phyloP scores from a whole-genome alignment of 2,329 filamentous ascomycete species.

The Coniella lustricola region DNA sequence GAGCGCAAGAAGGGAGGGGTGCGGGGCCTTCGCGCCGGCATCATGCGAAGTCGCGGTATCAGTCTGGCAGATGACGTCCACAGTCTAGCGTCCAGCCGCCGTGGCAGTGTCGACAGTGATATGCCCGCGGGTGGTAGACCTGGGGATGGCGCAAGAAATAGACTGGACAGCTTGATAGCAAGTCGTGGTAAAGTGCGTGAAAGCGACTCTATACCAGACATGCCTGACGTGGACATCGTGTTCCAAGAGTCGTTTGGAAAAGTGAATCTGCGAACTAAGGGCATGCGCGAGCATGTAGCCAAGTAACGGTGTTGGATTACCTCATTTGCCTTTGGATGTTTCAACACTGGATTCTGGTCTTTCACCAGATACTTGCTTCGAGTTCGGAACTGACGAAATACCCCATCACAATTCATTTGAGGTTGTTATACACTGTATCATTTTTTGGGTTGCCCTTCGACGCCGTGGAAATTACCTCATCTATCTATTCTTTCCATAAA shows the following conservation, averaged over 20 bases:
- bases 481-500: no score
- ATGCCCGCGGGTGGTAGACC: background rate
- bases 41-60: constrained; percentile 31
- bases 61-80: constrained; percentile 31
- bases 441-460: no score
- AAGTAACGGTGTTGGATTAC: constrained; percentile 8
- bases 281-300: constrained; percentile 42
- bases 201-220: constrained; percentile 5
- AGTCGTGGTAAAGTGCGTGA: background rate
- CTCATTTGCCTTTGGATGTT: background rate
- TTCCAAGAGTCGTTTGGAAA: constrained; percentile 40
- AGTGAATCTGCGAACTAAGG: constrained; percentile 49
- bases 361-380: background rate
- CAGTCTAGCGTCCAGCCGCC: constrained; percentile 33
- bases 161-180: constrained; percentile 24
- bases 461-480: no score
- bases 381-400: constrained; percentile 7
- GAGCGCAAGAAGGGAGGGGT: constrained; percentile 56
- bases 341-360: background rate
- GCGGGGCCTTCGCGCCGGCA: constrained; percentile 48
- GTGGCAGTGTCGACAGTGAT: constrained; percentile 39
- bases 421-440: no score
- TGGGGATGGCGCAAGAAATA: constrained; percentile 34
- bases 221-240: constrained; percentile 28
- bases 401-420: constrained; percentile 1